Evolutionary conservation across 1,139 yeast species (phyloP).

Genomic region (Saccharomyces hybrid): DNA sequence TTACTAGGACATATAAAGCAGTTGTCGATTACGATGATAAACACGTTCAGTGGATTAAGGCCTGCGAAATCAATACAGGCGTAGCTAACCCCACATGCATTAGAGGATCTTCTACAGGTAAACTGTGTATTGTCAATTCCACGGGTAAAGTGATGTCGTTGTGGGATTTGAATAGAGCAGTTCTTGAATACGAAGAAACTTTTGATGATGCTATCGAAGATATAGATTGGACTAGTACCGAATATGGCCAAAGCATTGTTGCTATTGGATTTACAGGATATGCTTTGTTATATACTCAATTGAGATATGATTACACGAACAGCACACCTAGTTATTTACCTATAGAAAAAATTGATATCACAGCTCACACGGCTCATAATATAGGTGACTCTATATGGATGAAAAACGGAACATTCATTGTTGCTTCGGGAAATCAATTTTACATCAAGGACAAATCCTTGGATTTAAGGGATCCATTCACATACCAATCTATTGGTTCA

Average conservation of each 20-base stretch:
- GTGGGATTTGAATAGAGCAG: slow-evolving; percentile 68
- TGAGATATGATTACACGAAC: slow-evolving; percentile 84
- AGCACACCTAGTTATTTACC: slow-evolving; percentile 69
- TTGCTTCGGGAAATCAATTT: slow-evolving; percentile 86
- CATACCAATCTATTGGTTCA: slow-evolving; percentile 42
- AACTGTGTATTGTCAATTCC: slow-evolving; percentile 62
- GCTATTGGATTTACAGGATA: slow-evolving; percentile 67
- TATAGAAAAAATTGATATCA: slow-evolving; percentile 64
- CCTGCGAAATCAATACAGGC: slow-evolving; percentile 46
- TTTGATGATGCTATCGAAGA: slow-evolving; percentile 34
- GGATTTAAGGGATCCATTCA: slow-evolving; percentile 47
- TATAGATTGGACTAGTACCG: slow-evolving; percentile 68
- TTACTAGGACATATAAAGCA: slow-evolving; percentile 46
- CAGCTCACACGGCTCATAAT: slow-evolving; percentile 62
- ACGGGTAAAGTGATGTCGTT: slow-evolving; percentile 47
- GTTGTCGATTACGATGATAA: slow-evolving; percentile 23
- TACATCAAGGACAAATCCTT: slow-evolving; percentile 70
- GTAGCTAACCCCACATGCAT: slow-evolving; percentile 45
- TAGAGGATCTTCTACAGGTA: slow-evolving; percentile 68
- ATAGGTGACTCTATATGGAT: slow-evolving; percentile 91
- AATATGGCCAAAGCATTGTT: slow-evolving; percentile 60
- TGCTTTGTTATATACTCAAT: slow-evolving; percentile 67
- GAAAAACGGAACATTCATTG: slow-evolving; percentile 65
- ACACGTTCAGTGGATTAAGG: slow-evolving; percentile 45
- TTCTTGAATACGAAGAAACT: slow-evolving; percentile 53